Evolutionary conservation across 2,329 filamentous ascomycete genomes (phyloP).

Genomic region (Westerdykella aurantiaca): DNA sequence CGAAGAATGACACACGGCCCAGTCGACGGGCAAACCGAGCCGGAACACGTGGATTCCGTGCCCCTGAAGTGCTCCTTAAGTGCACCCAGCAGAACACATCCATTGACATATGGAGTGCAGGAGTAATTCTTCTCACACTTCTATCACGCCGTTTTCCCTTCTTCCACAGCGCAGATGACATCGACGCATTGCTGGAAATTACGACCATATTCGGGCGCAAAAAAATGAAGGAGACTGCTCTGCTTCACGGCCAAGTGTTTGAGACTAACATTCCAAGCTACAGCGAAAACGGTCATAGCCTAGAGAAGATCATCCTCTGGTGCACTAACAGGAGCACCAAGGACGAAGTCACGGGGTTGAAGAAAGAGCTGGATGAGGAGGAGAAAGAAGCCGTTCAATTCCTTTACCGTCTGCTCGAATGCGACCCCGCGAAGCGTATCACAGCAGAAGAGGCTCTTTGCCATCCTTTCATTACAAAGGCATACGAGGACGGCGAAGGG

Average conservation of each 20-base stretch:
- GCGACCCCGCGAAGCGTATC: slow-evolving; percentile 68
- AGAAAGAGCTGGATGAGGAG: slow-evolving; percentile 55
- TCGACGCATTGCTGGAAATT: slow-evolving; percentile 96
- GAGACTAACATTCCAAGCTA: slow-evolving; percentile 92
- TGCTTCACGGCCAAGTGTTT: slow-evolving; percentile 84
- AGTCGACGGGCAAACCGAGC: slow-evolving; percentile 89
- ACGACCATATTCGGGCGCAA: slow-evolving; percentile 85
- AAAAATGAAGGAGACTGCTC: slow-evolving; percentile 75
- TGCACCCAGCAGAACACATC: slow-evolving; percentile 88
- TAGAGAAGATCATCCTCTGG: slow-evolving; percentile 95
- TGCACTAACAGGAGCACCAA: slow-evolving; percentile 71
- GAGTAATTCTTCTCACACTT: slow-evolving; percentile 95
- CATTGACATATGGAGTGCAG: slow-evolving; percentile 95
- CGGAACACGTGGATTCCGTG: slow-evolving; percentile 90
- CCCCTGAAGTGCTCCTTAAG: slow-evolving; percentile 93
- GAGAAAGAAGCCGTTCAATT: slow-evolving; percentile 71
- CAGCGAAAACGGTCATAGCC: slow-evolving; percentile 73
- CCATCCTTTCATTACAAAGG: slow-evolving; percentile 59
- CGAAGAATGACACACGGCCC: slow-evolving; percentile 81
- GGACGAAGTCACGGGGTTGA: slow-evolving; percentile 41
- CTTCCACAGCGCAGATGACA: slow-evolving; percentile 97
- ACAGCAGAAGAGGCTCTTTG: slow-evolving; percentile 67
- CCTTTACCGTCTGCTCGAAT: slow-evolving; percentile 64
- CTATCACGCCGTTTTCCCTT: slow-evolving; percentile 91
- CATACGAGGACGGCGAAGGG: slow-evolving; percentile 23